A percentile compares a stretch with the other conserved stretches of the same genome.
Conservation (phyloP, 176 grass and related monocot genomes). For the Phyllostachys edulis region DNA sequence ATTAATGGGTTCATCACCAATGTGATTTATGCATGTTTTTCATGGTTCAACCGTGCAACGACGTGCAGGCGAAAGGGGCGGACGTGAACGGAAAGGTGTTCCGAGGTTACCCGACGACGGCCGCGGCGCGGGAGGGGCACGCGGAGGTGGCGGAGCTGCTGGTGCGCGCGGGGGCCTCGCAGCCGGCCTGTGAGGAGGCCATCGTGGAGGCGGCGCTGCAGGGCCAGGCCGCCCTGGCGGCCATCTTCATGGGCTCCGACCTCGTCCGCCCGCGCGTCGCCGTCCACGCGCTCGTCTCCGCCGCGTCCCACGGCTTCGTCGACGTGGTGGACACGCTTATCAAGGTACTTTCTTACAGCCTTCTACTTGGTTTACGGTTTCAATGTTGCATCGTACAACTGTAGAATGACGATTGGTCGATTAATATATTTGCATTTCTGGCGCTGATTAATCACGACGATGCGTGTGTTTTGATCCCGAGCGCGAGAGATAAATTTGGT, state of each 20-base stretch:
- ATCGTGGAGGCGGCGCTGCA: conserved; percentile 83
- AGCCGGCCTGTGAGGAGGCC: conserved; percentile 94
- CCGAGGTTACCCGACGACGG: conserved; percentile 73
- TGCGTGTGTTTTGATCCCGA: neutral
- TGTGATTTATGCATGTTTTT: neutral
- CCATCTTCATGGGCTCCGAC: conserved; percentile 77
- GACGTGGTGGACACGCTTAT: conserved; percentile 80
- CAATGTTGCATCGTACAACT: neutral
- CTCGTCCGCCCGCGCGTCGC: conserved; percentile 72
- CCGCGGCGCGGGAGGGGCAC: conserved; percentile 72
- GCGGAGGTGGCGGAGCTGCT: conserved; percentile 72
- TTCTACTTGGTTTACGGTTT: neutral
- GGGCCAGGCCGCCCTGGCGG: conserved; percentile 58
- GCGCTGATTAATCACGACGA: neutral
- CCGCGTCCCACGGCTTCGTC: conserved; percentile 67
- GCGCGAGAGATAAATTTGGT: neutral
- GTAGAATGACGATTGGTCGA: neutral
- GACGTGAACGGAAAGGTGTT: conserved; percentile 93
- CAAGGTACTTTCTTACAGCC: neutral
- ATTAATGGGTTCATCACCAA: neutral
- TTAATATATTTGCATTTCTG: neutral
- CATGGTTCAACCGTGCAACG: neutral
- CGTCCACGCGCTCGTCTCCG: conserved; percentile 76
- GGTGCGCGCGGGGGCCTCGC: conserved; percentile 73
- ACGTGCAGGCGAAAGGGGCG: conserved; percentile 68